Evolutionary conservation across 352 stramenopile genomes (phyloP).

Genomic region (Pythium biforme): DNA sequence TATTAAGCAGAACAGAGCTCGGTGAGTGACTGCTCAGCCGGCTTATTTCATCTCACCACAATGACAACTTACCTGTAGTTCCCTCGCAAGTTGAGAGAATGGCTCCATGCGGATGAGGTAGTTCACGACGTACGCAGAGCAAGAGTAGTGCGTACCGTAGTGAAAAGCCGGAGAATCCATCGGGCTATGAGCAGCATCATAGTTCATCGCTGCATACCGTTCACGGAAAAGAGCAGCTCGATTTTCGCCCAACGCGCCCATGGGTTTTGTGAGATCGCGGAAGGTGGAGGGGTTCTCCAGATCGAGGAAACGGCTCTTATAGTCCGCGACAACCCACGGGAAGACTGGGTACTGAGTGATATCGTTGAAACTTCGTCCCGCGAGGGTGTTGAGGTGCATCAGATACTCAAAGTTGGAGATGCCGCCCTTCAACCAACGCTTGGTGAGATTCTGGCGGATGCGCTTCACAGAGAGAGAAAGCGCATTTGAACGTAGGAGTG

Average conservation of each 20-base stretch:
- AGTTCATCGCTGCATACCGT: conserved; percentile 68
- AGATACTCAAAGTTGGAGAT: conserved; percentile 96
- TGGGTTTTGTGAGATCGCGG: conserved; percentile 93
- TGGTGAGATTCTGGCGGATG: conserved; percentile 67
- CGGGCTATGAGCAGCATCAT: conserved; percentile 37
- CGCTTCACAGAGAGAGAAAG: conserved; percentile 62
- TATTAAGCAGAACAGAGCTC: too few relatives aligned
- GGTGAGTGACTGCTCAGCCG: neutral
- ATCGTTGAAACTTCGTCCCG: conserved; percentile 96
- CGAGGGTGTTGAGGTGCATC: conserved; percentile 95
- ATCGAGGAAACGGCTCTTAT: conserved; percentile 84
- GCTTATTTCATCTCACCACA: neutral
- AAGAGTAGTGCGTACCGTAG: conserved; percentile 97
- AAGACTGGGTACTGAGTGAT: conserved; percentile 98
- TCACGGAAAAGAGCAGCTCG: conserved; percentile 85
- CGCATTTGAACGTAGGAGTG: conserved; percentile 58
- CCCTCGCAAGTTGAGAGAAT: conserved; percentile 66
- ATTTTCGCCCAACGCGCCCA: conserved; percentile 89
- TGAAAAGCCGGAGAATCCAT: conserved; percentile 92
- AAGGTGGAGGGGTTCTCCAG: conserved; percentile 77
- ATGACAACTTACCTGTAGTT: conserved; percentile 42
- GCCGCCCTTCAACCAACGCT: conserved; percentile 60
- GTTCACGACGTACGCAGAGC: conserved; percentile 95
- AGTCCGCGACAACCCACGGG: conserved; percentile 94
- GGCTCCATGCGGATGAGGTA: conserved; percentile 95